Base-by-base conservation (phyloP, 768 basidiomycete species). In the Harrya chromipes region DNA sequence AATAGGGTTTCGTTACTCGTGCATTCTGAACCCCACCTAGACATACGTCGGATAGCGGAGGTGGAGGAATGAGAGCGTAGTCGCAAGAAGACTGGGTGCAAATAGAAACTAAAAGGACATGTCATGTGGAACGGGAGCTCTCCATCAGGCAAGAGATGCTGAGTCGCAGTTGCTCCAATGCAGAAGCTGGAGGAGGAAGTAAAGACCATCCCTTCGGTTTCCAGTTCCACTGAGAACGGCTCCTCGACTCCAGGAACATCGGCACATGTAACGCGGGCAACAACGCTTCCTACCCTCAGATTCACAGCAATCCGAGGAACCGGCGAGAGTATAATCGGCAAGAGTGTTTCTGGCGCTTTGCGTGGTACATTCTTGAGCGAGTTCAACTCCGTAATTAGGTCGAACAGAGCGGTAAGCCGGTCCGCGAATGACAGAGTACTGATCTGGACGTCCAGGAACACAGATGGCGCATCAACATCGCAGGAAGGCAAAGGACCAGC, bases 401-500 rank as follows among this genome's bases (percentile, higher is more conserved):
- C 62, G 36, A 77, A 68, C 20, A 88, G 46, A 46, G 76, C 70
- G 43, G 83, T 79, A 37, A 83, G 64, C 17, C 72, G 76, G 47
- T 84, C 84, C 6, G 77, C 74, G 21, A 84, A 47, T 26, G 79
- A 71, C 4, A 86, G 50, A 16, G 69, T 68, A 12, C 73, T 73
- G 12, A 83, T 49, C 23, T 64, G 72, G 36, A 74, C 53, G 33
- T 72, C 74, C 19, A 82, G 58, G 23, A 77, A 76, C 17, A 87
- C 40, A 12, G 83, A 70, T 11, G 86, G 74, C 10, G 76, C 72
- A 59, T 83, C 83, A 9, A 82, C 77, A 58, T 85, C 84, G 20
- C 78, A 80, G 19, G 7, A 47, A 40, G 40, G 38, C 43, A 31
- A 38, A 38, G 37, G 41, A 47, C 43, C 35, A 17, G 46, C n/a